Evolutionary conservation across 2,329 filamentous ascomycete species (phyloP), one percentile per base, ranked within the genome.

Genomic region (Venturia carpophila): DNA sequence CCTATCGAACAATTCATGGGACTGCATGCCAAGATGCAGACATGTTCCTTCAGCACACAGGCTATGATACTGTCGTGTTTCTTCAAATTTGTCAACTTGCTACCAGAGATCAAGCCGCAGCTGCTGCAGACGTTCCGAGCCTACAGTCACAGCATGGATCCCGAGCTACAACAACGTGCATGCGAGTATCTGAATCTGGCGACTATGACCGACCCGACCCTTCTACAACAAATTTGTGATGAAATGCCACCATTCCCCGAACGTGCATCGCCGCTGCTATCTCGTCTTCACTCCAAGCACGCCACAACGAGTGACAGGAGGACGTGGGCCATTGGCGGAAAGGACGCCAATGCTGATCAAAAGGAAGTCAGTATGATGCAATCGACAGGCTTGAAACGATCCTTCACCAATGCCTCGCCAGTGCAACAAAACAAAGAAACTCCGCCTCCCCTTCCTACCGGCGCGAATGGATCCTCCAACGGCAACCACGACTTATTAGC

Each of bases 181-280:
- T 99, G 92, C 77, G 94, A 99, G 75, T 99, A 97, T 75, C 81
- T 97, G 67, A 87, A 89, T 0, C 81, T 99, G 68, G 91, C 92
- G 21, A 92, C 85, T 42, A 83, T 95, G 74, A 89, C 91, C 0
- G 91, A 91, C 0, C 94, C 99, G 71, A 92, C 97, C 69, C 83
- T 99, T 7, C 81, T 99, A 15, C 86, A 94, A 63, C 97, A 94
- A 0, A 87, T 99, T 6, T 96, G 92, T 75, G 94, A 99, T 71
- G 94, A 99, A 75, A 99, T 99, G 95, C 94, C 94, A 2, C 92
- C 94, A 0, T 99, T 97, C 78, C 95, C 94, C 0, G 92, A 99
- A 75, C 83, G 95, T 67, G 88, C 96, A 66, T 97, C 94, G 5
- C 93, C 94, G 1, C 80, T 99, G 37, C 81, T 99, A 13, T 97